phyloP scores from a whole-genome alignment of 192 early-diverging fungal species.

The Coemansia guatemalensis region DNA sequence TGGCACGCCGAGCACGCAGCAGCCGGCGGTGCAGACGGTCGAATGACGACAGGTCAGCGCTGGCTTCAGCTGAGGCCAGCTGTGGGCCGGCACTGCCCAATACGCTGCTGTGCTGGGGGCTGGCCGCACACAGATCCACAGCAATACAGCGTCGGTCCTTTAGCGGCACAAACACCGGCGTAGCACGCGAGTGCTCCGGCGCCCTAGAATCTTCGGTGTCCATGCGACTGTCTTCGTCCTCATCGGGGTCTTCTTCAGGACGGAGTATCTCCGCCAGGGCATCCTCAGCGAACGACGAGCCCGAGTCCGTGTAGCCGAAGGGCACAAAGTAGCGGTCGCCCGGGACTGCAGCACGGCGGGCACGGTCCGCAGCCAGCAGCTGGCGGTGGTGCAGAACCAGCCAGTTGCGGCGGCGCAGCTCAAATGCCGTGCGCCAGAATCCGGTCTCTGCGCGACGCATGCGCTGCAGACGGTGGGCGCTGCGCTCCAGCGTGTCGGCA shows the following conservation, averaged over 20 bases:
- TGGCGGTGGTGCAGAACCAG: slow-evolving; percentile 40
- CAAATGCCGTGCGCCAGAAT: slow-evolving; percentile 49
- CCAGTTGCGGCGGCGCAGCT: slow-evolving; percentile 35
- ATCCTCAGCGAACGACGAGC: slow-evolving; percentile 26
- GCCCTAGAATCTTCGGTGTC: not conserved
- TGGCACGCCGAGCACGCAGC: slow-evolving; percentile 11
- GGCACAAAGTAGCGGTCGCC: slow-evolving; percentile 42
- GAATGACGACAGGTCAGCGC: not conserved
- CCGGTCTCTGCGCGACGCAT: slow-evolving; percentile 22
- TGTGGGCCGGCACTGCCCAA: not conserved
- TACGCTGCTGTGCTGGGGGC: not conserved
- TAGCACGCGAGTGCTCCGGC: not conserved
- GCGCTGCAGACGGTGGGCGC: slow-evolving; percentile 12
- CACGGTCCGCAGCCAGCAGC: not conserved
- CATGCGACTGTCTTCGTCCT: not conserved
- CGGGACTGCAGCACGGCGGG: not conserved
- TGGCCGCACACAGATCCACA: slow-evolving; percentile 9
- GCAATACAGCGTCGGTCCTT: slow-evolving; percentile 15
- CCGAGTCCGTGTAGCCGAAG: slow-evolving; percentile 33
- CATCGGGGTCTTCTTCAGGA: not conserved
- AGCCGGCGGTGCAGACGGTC: slow-evolving; percentile 31
- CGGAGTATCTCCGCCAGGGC: slow-evolving; percentile 45
- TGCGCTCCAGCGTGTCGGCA: slow-evolving; percentile 28
- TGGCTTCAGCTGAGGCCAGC: not conserved
- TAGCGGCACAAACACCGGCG: slow-evolving; percentile 23